phyloP scores from a whole-genome alignment of 371 early-diverging fungal species.

The Quaeritorhiza haematococci region DNA sequence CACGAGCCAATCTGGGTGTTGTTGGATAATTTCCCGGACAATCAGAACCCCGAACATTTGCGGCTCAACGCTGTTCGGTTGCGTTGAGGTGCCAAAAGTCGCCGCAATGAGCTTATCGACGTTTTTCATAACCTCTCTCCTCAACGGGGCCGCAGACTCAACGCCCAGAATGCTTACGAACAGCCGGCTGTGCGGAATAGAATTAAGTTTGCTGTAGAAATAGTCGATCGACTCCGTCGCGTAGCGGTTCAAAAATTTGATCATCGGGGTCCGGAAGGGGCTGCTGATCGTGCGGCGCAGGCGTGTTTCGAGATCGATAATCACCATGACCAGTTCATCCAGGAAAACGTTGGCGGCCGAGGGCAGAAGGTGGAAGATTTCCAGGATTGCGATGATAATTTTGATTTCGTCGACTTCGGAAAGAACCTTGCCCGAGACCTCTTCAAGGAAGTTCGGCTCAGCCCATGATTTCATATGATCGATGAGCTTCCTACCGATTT shows the following conservation, averaged over 20 bases:
- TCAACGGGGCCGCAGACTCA: conserved; percentile 60
- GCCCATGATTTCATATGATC: conserved; percentile 94
- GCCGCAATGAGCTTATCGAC: conserved; percentile 52
- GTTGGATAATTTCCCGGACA: conserved; percentile 52
- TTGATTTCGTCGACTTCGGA: conserved; percentile 85
- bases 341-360: conserved; percentile 87
- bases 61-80: conserved; percentile 23
- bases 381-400: conserved; percentile 88
- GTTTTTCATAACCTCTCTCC: conserved; percentile 62
- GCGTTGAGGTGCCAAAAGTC: conserved; percentile 38
- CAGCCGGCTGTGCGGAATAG: conserved; percentile 44
- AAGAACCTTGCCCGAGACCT: conserved; percentile 73
- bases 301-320: conserved; percentile 77
- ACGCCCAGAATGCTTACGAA: conserved; percentile 65
- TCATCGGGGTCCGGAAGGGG: conserved; percentile 87
- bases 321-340: conserved; percentile 79
- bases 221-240: conserved; percentile 77
- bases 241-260: conserved; percentile 85
- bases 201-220: conserved; percentile 51
- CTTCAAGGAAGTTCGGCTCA: conserved; percentile 73
- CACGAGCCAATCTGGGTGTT: conserved; percentile 59
- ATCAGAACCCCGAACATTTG: conserved; percentile 63
- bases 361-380: conserved; percentile 90
- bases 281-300: conserved; percentile 78
- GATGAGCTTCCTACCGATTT: conserved; percentile 94